Conservation (phyloP, 2,329 filamentous ascomycete genomes). For the Clonostachys chloroleuca region DNA sequence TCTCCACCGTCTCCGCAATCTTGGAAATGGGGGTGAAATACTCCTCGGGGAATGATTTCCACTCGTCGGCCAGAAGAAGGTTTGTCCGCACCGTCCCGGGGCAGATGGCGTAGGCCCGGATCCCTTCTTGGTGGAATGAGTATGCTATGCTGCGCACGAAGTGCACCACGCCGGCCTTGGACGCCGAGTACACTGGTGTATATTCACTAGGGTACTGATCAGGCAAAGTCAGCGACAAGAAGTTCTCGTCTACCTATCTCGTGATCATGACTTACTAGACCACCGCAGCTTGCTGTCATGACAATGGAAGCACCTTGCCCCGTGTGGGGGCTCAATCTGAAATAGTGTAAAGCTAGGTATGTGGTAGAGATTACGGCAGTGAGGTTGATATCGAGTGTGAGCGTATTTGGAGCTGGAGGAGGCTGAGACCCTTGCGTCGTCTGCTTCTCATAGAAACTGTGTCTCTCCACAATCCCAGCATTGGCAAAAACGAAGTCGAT, state of each 20-base stretch:
- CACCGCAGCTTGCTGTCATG: constrained; percentile 21
- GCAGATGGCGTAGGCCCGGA: constrained; percentile 23
- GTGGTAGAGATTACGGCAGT: constrained; percentile 28
- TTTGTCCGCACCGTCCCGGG: constrained; percentile 22
- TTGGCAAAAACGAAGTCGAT: constrained; percentile 45
- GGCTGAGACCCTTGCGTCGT: constrained; percentile 4
- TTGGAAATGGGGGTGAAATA: constrained; percentile 19
- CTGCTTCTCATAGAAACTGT: constrained; percentile 25
- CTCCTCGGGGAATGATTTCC: constrained; percentile 19
- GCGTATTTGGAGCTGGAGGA: constrained; percentile 15
- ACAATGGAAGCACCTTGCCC: constrained; percentile 14
- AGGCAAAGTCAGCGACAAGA: neutral
- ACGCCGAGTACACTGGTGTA: constrained; percentile 21
- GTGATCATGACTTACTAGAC: constrained; percentile 11
- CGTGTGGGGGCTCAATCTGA: constrained; percentile 16
- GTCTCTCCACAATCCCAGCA: constrained; percentile 34
- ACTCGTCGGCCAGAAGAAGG: constrained; percentile 15
- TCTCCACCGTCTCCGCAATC: constrained; percentile 16
- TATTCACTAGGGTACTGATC: constrained; percentile 15
- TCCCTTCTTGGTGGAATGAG: constrained; percentile 12
- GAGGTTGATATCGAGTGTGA: constrained; percentile 22
- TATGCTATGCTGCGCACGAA: constrained; percentile 23
- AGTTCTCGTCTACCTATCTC: neutral
- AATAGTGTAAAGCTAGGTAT: constrained; percentile 35
- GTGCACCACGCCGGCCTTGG: constrained; percentile 23